Percentiles rank a stretch among this genome's conserved stretches.
Evolutionary conservation across 495 filamentous ascomycete species (phyloP).

Genomic region (Collariella sp.): DNA sequence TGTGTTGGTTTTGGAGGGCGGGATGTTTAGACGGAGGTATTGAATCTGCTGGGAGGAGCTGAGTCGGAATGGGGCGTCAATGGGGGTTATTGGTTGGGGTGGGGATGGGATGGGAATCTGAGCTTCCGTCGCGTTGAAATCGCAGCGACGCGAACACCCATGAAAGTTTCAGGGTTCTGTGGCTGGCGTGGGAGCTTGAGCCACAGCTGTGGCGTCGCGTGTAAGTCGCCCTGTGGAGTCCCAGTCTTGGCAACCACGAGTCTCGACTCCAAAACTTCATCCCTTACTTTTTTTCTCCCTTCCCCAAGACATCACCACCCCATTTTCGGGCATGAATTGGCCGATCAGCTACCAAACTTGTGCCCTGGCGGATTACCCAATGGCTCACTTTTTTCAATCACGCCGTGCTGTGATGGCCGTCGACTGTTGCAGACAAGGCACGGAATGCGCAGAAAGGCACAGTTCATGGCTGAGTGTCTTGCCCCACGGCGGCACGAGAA

Average conservation of each 20-base stretch:
- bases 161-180: not conserved
- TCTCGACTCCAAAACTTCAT: not conserved
- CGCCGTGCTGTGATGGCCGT: not conserved
- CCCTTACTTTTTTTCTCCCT: not conserved
- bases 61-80: not conserved
- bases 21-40: too few relatives aligned
- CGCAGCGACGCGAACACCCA: constrained; percentile 5
- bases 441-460: not conserved
- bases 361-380: not conserved
- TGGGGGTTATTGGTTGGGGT: not conserved
- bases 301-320: not conserved
- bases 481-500: not conserved
- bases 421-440: not conserved
- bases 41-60: not conserved
- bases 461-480: not conserved
- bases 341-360: not conserved
- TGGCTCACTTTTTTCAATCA: not conserved
- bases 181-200: not conserved
- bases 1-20: not conserved
- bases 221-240: not conserved
- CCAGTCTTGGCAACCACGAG: not conserved
- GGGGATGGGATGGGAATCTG: not conserved
- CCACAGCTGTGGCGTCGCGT: not conserved
- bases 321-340: not conserved
- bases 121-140: not conserved